Conservation (phyloP, 1,284 basidiomycete species). For the Peniophora sp. region DNA sequence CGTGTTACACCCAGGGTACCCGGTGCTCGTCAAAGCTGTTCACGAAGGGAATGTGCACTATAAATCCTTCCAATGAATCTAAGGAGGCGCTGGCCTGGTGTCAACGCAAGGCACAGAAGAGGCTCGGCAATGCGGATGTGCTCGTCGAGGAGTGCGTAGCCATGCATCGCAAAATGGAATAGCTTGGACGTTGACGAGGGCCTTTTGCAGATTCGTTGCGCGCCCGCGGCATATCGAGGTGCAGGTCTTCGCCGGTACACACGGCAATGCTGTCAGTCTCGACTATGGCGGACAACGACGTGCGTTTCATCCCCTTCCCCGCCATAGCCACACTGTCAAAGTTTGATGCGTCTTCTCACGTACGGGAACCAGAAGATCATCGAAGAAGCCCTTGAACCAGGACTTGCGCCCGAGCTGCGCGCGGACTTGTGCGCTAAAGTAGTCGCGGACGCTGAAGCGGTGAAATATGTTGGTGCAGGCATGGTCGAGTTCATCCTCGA, state of each 20-base stretch:
- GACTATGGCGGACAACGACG: constrained; percentile 93
- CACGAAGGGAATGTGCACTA: constrained; percentile 97
- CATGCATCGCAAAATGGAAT: too few relatives aligned
- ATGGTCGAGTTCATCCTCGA: constrained; percentile 95
- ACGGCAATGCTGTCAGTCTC: constrained; percentile 75
- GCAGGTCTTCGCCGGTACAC: constrained; percentile 80
- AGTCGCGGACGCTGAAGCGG: constrained; percentile 84
- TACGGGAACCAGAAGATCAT: background rate
- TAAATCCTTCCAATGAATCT: constrained; percentile 59
- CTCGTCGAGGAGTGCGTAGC: constrained; percentile 79
- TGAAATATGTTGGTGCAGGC: constrained; percentile 85
- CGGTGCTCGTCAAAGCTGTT: constrained; percentile 91
- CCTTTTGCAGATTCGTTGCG: constrained; percentile 36
- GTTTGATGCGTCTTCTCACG: background rate
- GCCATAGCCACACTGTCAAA: too few relatives aligned
- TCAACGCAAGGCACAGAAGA: constrained; percentile 79
- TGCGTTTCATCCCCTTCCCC: too few relatives aligned
- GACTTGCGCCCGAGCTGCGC: constrained; percentile 67
- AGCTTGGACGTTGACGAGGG: too few relatives aligned
- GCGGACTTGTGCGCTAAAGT: constrained; percentile 82
- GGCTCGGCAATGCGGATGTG: constrained; percentile 82
- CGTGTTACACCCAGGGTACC: constrained; percentile 51
- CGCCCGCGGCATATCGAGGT: constrained; percentile 85
- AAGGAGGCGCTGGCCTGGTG: constrained; percentile 76
- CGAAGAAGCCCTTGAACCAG: constrained; percentile 80